Base-by-base conservation (phyloP, 345 rosid species). In the Draba incana region DNA sequence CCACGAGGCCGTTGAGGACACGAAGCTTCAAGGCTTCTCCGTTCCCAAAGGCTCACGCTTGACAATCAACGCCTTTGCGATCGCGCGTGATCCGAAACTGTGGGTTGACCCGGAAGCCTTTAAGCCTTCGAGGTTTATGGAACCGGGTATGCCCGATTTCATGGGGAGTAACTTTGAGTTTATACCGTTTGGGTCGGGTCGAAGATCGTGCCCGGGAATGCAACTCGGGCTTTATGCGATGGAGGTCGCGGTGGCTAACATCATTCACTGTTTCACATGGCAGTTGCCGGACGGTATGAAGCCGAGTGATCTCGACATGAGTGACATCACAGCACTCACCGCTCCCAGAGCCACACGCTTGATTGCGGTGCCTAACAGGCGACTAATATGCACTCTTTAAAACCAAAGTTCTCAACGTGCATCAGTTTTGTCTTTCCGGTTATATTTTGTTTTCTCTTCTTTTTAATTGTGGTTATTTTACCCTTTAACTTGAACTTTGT, bases 131-230 rank as follows among this genome's bases (percentile, higher is more conserved):
- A 77, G 98, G 83, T 93, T 93, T 71, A 57, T 88, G 76, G 62
- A 80, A 33, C 76, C 79, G 20, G 85, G 83, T 0, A 73, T 84
- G 37, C 88, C 97, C 0, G 97, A 93, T 73, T 90, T 83, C 65
- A 90, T 81, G 68, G 97, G 97, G 6, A 83, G 46, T 57, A 79
- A 87, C 65, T 93, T 90, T 35, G 94, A 90, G 84, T 90, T 90
- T 56, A 79, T 90, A 13, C 97, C 98, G 0, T 93, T 93, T 56
- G 98, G 96, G 68, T 84, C 97, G 14, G 97, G 98, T 57, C 76
- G 97, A 60, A 81, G 94, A 76, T 90, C 96, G 0, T 90, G 98
- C 57, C 97, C 97, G 1, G 97, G 98, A 0, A 93, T 93, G 97
- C 90, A 87, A 33, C 94, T 93, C 2, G 98, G 98, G 59, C 74